Evolutionary conservation across 1,284 basidiomycete genomes (phyloP).

Genomic region (Marasmius fiardii): DNA sequence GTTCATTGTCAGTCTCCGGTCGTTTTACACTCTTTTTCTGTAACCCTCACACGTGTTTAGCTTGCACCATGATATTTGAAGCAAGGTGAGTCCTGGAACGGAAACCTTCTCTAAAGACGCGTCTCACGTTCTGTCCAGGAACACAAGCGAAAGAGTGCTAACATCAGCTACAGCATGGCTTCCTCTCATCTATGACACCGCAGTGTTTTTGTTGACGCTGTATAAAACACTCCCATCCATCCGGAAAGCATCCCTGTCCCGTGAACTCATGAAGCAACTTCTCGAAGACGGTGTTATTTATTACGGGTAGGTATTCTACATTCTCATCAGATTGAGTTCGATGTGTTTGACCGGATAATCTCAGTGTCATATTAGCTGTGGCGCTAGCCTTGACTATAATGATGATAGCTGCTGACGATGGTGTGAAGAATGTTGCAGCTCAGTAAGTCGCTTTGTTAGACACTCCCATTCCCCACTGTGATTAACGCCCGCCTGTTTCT

Average conservation of each 20-base stretch:
- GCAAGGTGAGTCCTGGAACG: not conserved
- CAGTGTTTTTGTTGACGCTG: constrained; percentile 34
- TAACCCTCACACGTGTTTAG: not conserved
- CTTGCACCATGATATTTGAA: not conserved
- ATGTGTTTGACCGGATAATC: not conserved
- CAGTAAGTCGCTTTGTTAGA: not conserved
- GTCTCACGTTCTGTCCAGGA: not conserved
- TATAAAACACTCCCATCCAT: constrained; percentile 28
- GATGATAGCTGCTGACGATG: not conserved
- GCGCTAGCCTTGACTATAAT: not conserved
- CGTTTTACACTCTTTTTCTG: not conserved
- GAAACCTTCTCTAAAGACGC: not conserved
- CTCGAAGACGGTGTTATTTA: constrained; percentile 42
- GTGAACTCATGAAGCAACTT: constrained; percentile 28
- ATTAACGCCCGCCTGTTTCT: not conserved
- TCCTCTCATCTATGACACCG: constrained; percentile 43
- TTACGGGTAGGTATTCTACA: constrained; percentile 21
- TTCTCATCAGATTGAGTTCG: too few species aligned
- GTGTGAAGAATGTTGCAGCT: not conserved
- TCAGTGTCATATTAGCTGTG: not conserved
- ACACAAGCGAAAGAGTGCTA: constrained; percentile 11
- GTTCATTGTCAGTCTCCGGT: not conserved
- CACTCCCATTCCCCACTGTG: not conserved
- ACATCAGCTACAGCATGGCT: constrained; percentile 43
- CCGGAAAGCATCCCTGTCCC: constrained; percentile 22